phyloP scores from a whole-genome alignment of 768 basidiomycete genomes.

The Butyriboletus loyo region DNA sequence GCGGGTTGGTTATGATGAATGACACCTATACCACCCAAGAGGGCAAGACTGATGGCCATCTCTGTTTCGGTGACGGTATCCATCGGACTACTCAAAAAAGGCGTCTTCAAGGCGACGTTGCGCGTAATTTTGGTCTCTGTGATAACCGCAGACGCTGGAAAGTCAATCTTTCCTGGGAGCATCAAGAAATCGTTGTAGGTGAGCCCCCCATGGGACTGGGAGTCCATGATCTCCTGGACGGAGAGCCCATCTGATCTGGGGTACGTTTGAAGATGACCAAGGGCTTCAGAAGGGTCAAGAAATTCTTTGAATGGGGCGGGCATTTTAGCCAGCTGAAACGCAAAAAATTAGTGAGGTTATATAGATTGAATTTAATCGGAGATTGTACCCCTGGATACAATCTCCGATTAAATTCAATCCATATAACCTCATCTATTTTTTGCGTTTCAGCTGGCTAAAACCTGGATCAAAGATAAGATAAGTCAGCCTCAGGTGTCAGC shows the following conservation, averaged over 20 bases:
- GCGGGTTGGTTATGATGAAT: slow-evolving; percentile 95
- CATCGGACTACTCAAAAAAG: slow-evolving; percentile 98
- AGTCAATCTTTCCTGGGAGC: slow-evolving; percentile 94
- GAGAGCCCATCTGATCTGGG: slow-evolving; percentile 76
- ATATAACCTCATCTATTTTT: slow-evolving; percentile 1
- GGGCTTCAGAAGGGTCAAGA: slow-evolving; percentile 69
- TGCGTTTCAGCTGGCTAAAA: slow-evolving; percentile 27
- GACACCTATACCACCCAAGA: slow-evolving; percentile 95
- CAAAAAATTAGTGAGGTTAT: not conserved
- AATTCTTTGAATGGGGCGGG: slow-evolving; percentile 33
- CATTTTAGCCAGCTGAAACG: slow-evolving; percentile 31
- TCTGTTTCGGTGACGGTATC: slow-evolving; percentile 97
- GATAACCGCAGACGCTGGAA: slow-evolving; percentile 74
- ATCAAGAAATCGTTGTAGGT: slow-evolving; percentile 98
- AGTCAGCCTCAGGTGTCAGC: slow-evolving; percentile 17
- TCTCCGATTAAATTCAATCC: slow-evolving; percentile 10
- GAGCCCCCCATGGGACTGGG: slow-evolving; percentile 80
- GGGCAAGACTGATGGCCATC: slow-evolving; percentile 92
- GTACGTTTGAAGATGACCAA: slow-evolving; percentile 76
- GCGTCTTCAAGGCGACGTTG: slow-evolving; percentile 89
- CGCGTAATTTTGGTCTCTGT: slow-evolving; percentile 87
- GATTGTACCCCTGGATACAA: no score
- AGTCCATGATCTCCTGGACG: slow-evolving; percentile 84
- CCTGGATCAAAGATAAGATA: no score
- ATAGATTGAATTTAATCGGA: slow-evolving; percentile 13